Base-by-base conservation (phyloP, 2,329 filamentous ascomycete genomes). In the Penicillium sp. region DNA sequence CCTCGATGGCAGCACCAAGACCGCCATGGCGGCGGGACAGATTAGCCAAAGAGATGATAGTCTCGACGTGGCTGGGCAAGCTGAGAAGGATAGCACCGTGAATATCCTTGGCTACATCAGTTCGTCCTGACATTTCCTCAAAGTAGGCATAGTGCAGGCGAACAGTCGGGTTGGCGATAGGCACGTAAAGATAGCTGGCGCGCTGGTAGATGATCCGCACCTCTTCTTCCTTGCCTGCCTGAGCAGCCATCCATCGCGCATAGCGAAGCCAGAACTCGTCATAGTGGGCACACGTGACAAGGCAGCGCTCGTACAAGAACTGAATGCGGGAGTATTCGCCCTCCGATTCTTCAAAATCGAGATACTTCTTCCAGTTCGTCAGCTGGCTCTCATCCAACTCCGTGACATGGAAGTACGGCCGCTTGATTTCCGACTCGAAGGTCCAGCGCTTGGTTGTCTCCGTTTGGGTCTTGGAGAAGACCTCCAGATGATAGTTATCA, bases 211-310 rank as follows among this genome's bases (percentile, higher is more conserved):
- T 94, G 70, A 90, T 92, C 51, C 94, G 87, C 5, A 92, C 87
- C 67, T 96, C 92, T 68, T 96, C 90, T 41, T 91, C 85, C 70
- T 95, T 96, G 61, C 80, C 85, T 1, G 83, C 75, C 67, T 95
- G 89, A 0, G 84, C 84, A 53, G 82, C 80, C 89, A 96, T 95
- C 94, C 94, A 99, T 36, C 92, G 81, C 14, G 88, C 90, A 72
- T 96, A 99, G n/a, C 94, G 88, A 64, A 95, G 85, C 94, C 94
- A 99, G 72, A 97, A 95, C 68, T 97, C 92, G 44, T 97, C 92
- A 68, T 99, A 96, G 61, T 95, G 88, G 14, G 94, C 92, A 65
- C 90, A 95, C 0, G 90, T 92, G 31, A 96, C 90, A 46, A 99
- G 74, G 64, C 92, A 97, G 46, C 94, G 86, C 76, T 99, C 94